Conservation (phyloP, 1,139 yeast genomes). For the Tardiomyces blankii region DNA sequence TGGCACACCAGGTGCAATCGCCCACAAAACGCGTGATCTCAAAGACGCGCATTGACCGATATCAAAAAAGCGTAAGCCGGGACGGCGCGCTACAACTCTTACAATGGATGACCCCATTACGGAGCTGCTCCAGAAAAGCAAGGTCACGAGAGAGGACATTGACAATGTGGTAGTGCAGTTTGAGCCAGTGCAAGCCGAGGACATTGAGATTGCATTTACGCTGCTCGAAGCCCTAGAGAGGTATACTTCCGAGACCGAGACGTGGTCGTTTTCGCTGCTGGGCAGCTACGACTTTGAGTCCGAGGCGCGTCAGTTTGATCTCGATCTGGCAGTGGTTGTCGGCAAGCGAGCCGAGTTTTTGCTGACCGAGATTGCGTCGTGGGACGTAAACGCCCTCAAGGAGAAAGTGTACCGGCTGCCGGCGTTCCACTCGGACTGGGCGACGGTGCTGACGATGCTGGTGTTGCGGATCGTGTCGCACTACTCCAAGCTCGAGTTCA, state of each 20-base stretch:
- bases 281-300: slow-evolving; percentile 18
- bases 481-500: slow-evolving; percentile 20
- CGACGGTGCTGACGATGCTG: slow-evolving; percentile 23
- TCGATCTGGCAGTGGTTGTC: slow-evolving; percentile 24
- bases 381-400: slow-evolving; percentile 24
- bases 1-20: no score
- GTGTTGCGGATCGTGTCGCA: slow-evolving; percentile 22
- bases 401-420: slow-evolving; percentile 17
- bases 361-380: slow-evolving; percentile 18
- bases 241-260: slow-evolving; percentile 20
- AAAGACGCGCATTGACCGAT: no score
- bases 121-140: slow-evolving; percentile 14
- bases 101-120: slow-evolving; percentile 18
- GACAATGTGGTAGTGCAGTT: slow-evolving; percentile 17
- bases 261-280: slow-evolving; percentile 21
- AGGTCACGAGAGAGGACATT: slow-evolving; percentile 17
- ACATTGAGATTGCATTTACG: slow-evolving; percentile 2
- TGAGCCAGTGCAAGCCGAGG: slow-evolving; percentile 12
- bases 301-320: slow-evolving; percentile 22
- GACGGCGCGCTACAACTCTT: no score
- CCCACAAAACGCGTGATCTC: no score
- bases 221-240: slow-evolving; percentile 9
- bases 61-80: no score
- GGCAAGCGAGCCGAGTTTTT: slow-evolving; percentile 19
- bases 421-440: slow-evolving; percentile 21